Conservation (phyloP, 352 stramenopile species). For the Phytophthora chlamydospora region DNA sequence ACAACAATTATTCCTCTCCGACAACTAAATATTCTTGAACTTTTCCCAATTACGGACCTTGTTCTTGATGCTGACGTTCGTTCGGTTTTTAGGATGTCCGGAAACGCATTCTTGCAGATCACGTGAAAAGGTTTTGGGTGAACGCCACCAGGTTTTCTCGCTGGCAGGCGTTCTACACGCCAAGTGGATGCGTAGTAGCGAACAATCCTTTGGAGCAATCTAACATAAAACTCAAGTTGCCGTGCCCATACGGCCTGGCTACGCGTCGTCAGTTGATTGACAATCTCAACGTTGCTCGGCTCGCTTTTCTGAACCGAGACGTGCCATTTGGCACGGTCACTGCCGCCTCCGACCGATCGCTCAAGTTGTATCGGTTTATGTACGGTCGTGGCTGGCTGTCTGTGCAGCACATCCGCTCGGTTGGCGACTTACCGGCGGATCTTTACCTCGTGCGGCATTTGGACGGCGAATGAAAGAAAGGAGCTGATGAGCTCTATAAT, state of each 20-base stretch:
- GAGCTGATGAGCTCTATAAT: background rate
- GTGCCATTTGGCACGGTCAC: background rate
- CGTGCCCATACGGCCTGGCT: background rate
- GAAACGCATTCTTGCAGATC: slow-evolving; percentile 1
- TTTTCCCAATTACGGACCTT: no score
- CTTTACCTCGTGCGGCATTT: background rate
- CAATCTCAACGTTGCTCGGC: background rate
- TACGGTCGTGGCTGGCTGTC: background rate
- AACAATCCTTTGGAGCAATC: slow-evolving; percentile 8
- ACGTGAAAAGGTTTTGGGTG: slow-evolving; percentile 11
- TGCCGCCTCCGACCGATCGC: background rate
- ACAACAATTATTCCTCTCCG: no score
- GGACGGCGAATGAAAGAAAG: background rate
- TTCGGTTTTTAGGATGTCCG: no score
- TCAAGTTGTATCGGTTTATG: slow-evolving; percentile 1
- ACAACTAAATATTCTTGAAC: no score
- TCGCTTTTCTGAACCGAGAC: slow-evolving; percentile 6
- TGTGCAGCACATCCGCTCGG: background rate
- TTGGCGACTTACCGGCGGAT: background rate
- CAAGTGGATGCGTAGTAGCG: background rate
- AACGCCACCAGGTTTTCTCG: slow-evolving; percentile 4
- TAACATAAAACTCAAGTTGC: background rate
- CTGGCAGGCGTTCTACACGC: slow-evolving; percentile 1
- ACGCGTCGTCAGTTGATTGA: background rate
- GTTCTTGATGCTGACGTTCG: no score